Evolutionary conservation across 2,329 filamentous ascomycete genomes (phyloP).

Genomic region (Fusarium albidum): DNA sequence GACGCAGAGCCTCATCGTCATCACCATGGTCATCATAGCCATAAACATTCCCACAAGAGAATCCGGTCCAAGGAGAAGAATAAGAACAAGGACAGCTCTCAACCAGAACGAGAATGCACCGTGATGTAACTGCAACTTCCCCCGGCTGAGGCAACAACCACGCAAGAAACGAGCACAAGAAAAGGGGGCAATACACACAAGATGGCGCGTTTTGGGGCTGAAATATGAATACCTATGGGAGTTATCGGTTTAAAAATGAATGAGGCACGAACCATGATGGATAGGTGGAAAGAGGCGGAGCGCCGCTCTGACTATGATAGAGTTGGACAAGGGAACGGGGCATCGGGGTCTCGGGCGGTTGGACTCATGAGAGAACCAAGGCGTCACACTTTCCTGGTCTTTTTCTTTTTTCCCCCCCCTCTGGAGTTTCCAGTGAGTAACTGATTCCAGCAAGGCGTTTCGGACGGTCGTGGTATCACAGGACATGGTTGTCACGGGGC

Average conservation of each 20-base stretch:
- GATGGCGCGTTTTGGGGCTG: conserved; percentile 13
- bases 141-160: neutral
- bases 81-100: conserved; percentile 47
- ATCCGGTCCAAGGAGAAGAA: conserved; percentile 51
- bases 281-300: neutral
- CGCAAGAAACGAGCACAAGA: neutral
- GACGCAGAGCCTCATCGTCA: conserved; percentile 27
- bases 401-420: neutral
- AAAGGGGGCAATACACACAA: neutral
- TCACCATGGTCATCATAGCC: conserved; percentile 31
- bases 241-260: conserved; percentile 19
- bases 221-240: conserved; percentile 25
- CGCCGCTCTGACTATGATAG: conserved; percentile 7
- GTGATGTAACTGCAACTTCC: conserved; percentile 51
- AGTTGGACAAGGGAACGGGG: conserved; percentile 8
- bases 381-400: neutral
- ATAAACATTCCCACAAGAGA: conserved; percentile 47
- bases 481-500: conserved; percentile 7
- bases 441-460: conserved; percentile 36
- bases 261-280: neutral
- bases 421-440: conserved; percentile 3
- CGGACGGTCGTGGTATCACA: conserved; percentile 19
- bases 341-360: conserved; percentile 1
- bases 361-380: neutral
- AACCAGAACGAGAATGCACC: conserved; percentile 57